phyloP scores from a whole-genome alignment of 192 early-diverging fungal genomes.

The Dissophora ornata region DNA sequence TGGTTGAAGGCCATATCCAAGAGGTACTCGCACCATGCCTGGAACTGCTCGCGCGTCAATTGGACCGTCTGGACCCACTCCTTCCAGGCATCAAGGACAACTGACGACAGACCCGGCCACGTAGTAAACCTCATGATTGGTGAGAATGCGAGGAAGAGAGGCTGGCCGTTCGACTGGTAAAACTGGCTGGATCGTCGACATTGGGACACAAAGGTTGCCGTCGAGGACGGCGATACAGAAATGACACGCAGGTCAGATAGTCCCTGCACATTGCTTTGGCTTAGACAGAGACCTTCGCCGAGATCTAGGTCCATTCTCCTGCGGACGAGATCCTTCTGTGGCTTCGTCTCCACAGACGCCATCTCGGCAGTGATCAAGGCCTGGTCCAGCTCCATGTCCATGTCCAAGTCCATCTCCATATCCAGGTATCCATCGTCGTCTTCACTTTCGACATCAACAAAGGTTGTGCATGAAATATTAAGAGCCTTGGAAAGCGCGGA shows the following conservation, averaged over 20 bases:
- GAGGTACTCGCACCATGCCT: conserved; percentile 42
- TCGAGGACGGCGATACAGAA: background rate
- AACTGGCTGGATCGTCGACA: too few species aligned
- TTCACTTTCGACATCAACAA: conserved; percentile 7
- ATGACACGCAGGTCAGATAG: conserved; percentile 10
- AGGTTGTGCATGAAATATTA: background rate
- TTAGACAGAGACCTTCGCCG: conserved; percentile 13
- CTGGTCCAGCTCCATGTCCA: background rate
- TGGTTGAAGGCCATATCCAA: conserved; percentile 25
- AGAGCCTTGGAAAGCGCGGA: background rate
- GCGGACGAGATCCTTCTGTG: conserved; percentile 1
- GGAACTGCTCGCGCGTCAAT: conserved; percentile 28
- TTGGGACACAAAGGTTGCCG: background rate
- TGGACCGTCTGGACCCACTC: conserved; percentile 40
- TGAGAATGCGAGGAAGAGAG: background rate
- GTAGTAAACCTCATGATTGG: background rate
- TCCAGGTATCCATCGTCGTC: conserved; percentile 26
- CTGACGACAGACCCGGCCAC: conserved; percentile 2
- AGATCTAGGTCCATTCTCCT: conserved; percentile 21
- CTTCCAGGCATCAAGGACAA: conserved; percentile 31
- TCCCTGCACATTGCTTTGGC: conserved; percentile 1
- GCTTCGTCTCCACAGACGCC: background rate
- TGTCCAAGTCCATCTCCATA: conserved; percentile 17
- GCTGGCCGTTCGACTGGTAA: background rate
- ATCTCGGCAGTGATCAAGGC: background rate